Evolutionary conservation across 2,329 filamentous ascomycete genomes (phyloP).

Genomic region (Madurella fahalii): DNA sequence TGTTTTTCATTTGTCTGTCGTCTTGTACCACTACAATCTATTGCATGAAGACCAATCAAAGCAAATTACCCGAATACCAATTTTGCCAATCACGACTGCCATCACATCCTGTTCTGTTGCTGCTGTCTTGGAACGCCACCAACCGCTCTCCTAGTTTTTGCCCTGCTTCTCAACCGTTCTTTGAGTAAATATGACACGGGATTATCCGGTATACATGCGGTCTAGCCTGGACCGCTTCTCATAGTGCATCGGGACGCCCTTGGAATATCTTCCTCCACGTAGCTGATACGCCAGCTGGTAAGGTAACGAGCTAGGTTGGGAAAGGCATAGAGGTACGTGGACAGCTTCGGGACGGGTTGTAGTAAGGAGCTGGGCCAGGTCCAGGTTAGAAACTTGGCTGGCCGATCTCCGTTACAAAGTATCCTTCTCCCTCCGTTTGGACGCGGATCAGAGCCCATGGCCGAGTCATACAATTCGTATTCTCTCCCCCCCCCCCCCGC

Average conservation of each 20-base stretch:
- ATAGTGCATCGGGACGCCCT: too few relatives aligned
- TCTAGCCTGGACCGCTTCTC: too few relatives aligned
- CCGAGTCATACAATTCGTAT: too few relatives aligned
- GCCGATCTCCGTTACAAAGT: background rate
- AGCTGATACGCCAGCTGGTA: too few relatives aligned
- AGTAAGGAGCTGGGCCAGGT: background rate
- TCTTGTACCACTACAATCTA: conserved; percentile 19
- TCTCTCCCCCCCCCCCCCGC: too few relatives aligned
- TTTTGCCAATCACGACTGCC: conserved; percentile 11
- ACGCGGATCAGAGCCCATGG: too few relatives aligned
- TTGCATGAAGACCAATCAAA: conserved; percentile 19
- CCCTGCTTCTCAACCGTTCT: background rate
- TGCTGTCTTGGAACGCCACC: background rate
- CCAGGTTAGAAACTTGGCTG: background rate
- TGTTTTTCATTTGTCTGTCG: conserved; percentile 17
- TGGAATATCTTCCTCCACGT: too few relatives aligned
- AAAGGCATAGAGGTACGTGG: too few relatives aligned
- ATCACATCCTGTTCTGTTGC: conserved; percentile 1
- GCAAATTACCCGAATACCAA: conserved; percentile 7
- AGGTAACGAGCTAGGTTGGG: too few relatives aligned
- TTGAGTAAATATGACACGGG: too few relatives aligned
- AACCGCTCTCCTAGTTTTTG: background rate
- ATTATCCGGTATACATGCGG: too few relatives aligned
- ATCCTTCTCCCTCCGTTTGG: background rate
- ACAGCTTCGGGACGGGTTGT: background rate